phyloP scores from a whole-genome alignment of 2,329 filamentous ascomycete genomes.

The Endocalyx cinctus region DNA sequence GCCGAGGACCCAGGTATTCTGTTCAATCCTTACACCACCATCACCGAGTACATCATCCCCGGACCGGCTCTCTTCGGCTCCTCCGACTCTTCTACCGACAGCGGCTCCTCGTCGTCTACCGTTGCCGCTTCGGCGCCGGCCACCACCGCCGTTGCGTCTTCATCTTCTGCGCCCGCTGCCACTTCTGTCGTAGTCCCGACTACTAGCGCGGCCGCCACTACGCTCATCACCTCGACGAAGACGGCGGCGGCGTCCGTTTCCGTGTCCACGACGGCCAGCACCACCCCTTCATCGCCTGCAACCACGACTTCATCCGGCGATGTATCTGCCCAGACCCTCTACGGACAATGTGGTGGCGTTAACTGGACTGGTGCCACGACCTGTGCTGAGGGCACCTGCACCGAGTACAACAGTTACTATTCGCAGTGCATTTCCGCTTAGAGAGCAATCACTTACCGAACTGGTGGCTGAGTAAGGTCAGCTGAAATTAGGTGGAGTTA shows the following conservation, averaged over 20 bases:
- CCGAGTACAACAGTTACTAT: slow-evolving; percentile 12
- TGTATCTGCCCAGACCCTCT: neutral
- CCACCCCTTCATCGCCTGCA: too few relatives aligned
- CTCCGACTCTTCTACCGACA: slow-evolving; percentile 1
- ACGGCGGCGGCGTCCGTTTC: neutral
- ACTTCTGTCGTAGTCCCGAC: neutral
- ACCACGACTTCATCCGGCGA: slow-evolving; percentile 4
- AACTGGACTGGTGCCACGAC: slow-evolving; percentile 12
- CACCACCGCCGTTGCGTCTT: neutral
- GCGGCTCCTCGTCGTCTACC: slow-evolving; percentile 4
- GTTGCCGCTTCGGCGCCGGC: slow-evolving; percentile 2
- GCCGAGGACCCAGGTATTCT: slow-evolving; percentile 47
- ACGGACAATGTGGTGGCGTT: slow-evolving; percentile 6
- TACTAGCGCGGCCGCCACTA: neutral
- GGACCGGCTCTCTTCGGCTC: slow-evolving; percentile 13
- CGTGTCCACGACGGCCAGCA: too few relatives aligned
- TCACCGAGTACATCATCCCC: slow-evolving; percentile 16
- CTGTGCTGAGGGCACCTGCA: slow-evolving; percentile 16
- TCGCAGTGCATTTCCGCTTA: slow-evolving; percentile 9
- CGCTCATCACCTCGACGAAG: neutral
- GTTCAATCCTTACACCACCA: slow-evolving; percentile 46
- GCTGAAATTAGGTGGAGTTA: too few relatives aligned
- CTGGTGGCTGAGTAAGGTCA: too few relatives aligned
- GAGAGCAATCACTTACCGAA: too few relatives aligned
- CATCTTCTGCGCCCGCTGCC: slow-evolving; percentile 1